Conservation (phyloP, 345 rosid genomes). For the Cardamine chenopodiifolia region DNA sequence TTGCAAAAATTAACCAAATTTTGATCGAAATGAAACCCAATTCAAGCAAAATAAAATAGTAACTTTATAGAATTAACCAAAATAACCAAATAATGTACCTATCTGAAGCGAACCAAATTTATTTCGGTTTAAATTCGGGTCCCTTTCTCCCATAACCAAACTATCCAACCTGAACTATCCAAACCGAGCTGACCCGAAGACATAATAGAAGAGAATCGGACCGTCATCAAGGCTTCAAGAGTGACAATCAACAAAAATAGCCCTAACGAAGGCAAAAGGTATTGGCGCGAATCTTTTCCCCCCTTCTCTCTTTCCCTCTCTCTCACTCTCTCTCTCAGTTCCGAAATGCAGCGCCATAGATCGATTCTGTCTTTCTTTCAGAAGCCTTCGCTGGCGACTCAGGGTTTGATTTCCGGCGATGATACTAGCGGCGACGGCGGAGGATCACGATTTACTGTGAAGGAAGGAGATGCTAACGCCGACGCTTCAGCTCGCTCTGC, state of each 20-base stretch:
- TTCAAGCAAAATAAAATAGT: neutral
- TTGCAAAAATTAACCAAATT: neutral
- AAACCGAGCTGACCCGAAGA: neutral
- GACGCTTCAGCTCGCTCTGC: conserved; percentile 19
- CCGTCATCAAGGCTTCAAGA: conserved; percentile 16
- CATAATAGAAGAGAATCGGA: conserved; percentile 15
- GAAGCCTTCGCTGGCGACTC: conserved; percentile 55
- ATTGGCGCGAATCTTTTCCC: conserved; percentile 55
- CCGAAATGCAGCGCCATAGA: conserved; percentile 79
- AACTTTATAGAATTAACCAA: neutral
- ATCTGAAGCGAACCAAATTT: neutral
- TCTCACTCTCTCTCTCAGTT: neutral
- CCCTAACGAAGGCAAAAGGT: neutral
- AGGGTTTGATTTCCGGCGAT: conserved; percentile 40
- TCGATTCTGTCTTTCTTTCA: conserved; percentile 75
- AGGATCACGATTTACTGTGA: conserved; percentile 28
- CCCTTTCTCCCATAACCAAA: neutral
- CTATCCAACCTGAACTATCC: neutral
- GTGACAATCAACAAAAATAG: neutral
- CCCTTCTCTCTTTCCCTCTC: conserved; percentile 13
- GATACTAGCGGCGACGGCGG: conserved; percentile 4
- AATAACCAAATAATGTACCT: neutral
- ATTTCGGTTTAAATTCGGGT: neutral
- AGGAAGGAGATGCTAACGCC: conserved; percentile 32
- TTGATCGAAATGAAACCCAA: neutral